A percentile compares a stretch with the other conserved stretches of the same genome.
Conservation (phyloP, 2,329 filamentous ascomycete species). For the Xylariaceae sp. region DNA sequence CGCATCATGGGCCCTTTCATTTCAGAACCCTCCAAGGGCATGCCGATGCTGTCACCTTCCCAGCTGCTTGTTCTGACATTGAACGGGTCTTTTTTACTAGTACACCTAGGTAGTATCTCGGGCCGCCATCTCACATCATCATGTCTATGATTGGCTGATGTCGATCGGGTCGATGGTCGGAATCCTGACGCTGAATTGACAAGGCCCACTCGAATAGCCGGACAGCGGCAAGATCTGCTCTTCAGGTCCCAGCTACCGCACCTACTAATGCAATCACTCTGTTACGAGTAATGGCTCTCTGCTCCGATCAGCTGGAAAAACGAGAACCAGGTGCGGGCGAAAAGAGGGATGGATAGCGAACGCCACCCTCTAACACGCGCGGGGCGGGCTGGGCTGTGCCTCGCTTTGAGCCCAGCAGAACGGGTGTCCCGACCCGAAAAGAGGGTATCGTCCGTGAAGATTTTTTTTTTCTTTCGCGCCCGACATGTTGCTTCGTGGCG, state of each 20-base stretch:
- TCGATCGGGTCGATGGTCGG: background rate
- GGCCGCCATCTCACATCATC: background rate
- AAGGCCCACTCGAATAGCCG: background rate
- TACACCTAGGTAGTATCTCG: background rate
- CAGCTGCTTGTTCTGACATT: background rate
- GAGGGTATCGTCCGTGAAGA: background rate
- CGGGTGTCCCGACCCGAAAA: conserved; percentile 1
- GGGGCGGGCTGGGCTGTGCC: background rate
- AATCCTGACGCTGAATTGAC: background rate
- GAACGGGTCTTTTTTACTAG: background rate
- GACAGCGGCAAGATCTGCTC: background rate
- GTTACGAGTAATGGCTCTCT: no score
- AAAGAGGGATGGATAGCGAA: background rate
- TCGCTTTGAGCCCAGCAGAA: background rate
- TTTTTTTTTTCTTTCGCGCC: background rate
- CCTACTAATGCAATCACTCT: background rate
- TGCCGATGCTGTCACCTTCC: background rate
- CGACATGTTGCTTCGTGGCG: background rate
- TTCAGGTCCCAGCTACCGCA: background rate
- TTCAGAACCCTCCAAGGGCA: background rate
- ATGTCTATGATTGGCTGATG: background rate
- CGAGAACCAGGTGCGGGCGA: no score
- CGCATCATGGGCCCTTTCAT: background rate
- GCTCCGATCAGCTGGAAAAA: background rate
- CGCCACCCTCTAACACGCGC: background rate